A percentile compares a stretch with the other conserved stretches of the same genome.
Evolutionary conservation across 192 early-diverging fungal genomes (phyloP).

Genomic region (Gigaspora rosea): DNA sequence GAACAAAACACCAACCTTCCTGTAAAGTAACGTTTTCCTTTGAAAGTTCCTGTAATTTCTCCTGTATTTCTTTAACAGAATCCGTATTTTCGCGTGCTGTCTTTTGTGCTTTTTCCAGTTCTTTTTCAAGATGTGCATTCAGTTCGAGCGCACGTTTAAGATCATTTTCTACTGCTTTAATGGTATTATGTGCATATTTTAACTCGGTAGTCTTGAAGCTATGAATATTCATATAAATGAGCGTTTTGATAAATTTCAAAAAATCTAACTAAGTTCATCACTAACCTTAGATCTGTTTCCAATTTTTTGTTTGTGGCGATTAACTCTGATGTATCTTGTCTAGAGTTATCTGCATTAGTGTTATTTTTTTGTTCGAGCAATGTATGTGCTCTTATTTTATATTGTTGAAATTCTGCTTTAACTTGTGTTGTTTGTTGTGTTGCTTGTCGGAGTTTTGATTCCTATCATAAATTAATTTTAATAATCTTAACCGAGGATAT

Average conservation of each 20-base stretch:
- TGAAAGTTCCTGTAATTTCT: constrained; percentile 8
- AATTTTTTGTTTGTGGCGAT: constrained; percentile 37
- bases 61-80: constrained; percentile 14
- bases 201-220: constrained; percentile 19
- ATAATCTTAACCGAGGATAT: not conserved
- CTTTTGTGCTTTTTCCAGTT: constrained; percentile 7
- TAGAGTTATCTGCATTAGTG: not conserved
- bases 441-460: constrained; percentile 50
- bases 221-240: not conserved
- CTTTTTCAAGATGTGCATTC: constrained; percentile 37
- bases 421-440: constrained; percentile 47
- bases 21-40: constrained; percentile 32
- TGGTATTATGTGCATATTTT: constrained; percentile 28
- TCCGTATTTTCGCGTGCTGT: constrained; percentile 26
- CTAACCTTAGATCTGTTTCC: constrained; percentile 36
- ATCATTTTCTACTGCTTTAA: constrained; percentile 38
- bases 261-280: not conserved
- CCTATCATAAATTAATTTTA: constrained; percentile 34
- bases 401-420: constrained; percentile 56
- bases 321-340: constrained; percentile 34
- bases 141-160: constrained; percentile 36
- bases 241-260: not conserved
- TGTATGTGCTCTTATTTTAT: constrained; percentile 54
- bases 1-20: constrained; percentile 26
- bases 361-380: constrained; percentile 48